Conservation (phyloP, 106 monocot genomes). For the Dactylorhiza incarnata region DNA sequence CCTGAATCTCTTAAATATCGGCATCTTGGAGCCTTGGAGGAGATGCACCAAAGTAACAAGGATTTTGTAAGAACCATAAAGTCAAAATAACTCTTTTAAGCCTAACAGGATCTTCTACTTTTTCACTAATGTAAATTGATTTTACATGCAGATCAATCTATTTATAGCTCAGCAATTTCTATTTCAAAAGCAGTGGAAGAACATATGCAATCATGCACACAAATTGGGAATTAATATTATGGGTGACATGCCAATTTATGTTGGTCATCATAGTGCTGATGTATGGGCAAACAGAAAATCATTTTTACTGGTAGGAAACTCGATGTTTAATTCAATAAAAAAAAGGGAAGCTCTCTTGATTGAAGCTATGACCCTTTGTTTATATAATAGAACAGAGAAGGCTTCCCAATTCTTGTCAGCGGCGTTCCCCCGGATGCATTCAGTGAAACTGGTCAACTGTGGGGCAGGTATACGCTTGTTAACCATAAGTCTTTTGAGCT, state of each 20-base stretch:
- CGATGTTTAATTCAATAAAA: neutral
- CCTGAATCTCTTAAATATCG: slow-evolving; percentile 86
- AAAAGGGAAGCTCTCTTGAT: neutral
- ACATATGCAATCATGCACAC: slow-evolving; percentile 58
- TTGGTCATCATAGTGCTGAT: slow-evolving; percentile 98
- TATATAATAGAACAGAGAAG: slow-evolving; percentile 56
- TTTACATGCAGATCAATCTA: slow-evolving; percentile 64
- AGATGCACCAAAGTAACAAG: slow-evolving; percentile 55
- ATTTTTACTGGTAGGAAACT: slow-evolving; percentile 67
- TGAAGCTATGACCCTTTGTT: neutral
- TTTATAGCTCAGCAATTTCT: slow-evolving; percentile 92
- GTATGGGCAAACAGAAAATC: slow-evolving; percentile 95
- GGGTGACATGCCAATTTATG: slow-evolving; percentile 99
- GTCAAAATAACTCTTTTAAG: neutral
- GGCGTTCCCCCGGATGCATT: slow-evolving; percentile 98
- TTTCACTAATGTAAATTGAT: neutral
- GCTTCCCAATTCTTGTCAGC: slow-evolving; percentile 81
- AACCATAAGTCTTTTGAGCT: neutral
- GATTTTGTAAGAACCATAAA: slow-evolving; percentile 54
- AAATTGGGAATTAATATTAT: slow-evolving; percentile 75
- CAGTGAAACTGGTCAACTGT: slow-evolving; percentile 97
- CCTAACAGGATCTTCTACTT: neutral
- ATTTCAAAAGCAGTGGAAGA: slow-evolving; percentile 94
- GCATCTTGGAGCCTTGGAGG: slow-evolving; percentile 82
- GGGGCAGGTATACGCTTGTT: slow-evolving; percentile 67